Conservation (phyloP, 495 filamentous ascomycete genomes). For the Neurospora terricola region DNA sequence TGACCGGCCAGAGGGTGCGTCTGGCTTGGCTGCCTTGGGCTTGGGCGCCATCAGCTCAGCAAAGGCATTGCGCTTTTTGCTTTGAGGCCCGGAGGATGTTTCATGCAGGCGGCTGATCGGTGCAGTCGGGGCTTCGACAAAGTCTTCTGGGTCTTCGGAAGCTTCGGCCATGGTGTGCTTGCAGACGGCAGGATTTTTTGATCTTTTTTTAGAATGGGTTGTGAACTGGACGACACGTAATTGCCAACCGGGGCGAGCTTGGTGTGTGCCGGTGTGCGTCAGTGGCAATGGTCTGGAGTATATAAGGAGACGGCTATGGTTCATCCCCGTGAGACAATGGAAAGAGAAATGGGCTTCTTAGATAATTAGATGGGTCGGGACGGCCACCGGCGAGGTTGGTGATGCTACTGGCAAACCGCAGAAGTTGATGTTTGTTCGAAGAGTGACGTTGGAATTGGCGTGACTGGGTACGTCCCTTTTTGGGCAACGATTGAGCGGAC, state of each 20-base stretch:
- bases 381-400: neutral
- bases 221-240: neutral
- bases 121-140: conserved; percentile 12
- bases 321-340: neutral
- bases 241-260: neutral
- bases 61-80: conserved; percentile 29
- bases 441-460: neutral
- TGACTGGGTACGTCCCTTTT: neutral
- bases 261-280: neutral
- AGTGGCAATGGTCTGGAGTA: neutral
- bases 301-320: too few relatives aligned
- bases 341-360: too few relatives aligned
- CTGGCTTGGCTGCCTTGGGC: conserved; percentile 28
- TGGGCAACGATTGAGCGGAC: neutral
- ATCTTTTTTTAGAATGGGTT: neutral
- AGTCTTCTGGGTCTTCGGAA: conserved; percentile 10
- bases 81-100: neutral
- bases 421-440: neutral
- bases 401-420: neutral
- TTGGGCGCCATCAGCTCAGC: conserved; percentile 59
- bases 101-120: neutral
- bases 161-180: conserved; percentile 9
- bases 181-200: neutral
- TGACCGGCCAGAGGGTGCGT: neutral
- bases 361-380: neutral